phyloP scores from a whole-genome alignment of 2,329 filamentous ascomycete genomes.

The Leptographium radiaticola region DNA sequence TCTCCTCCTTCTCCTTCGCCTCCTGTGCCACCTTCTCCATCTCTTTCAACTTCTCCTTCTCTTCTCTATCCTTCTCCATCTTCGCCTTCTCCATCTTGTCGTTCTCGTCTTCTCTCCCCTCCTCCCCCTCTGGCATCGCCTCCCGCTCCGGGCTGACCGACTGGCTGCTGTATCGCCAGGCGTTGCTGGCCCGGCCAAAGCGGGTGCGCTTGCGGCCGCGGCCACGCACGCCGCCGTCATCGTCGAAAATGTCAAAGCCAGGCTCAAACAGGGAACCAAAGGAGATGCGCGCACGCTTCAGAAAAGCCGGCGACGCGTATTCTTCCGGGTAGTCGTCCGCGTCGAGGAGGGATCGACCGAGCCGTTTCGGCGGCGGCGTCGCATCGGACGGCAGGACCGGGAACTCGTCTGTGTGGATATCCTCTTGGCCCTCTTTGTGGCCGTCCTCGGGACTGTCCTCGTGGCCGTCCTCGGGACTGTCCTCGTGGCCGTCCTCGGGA shows the following conservation, averaged over 20 bases:
- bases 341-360: not conserved
- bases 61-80: not conserved
- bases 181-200: slow-evolving; percentile 50
- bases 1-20: too few relatives aligned
- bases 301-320: slow-evolving; percentile 68
- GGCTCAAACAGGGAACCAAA: slow-evolving; percentile 54
- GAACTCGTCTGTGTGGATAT: not conserved
- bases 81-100: too few relatives aligned
- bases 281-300: slow-evolving; percentile 57
- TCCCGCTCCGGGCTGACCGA: slow-evolving; percentile 56
- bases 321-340: slow-evolving; percentile 30
- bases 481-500: not conserved
- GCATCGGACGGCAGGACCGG: not conserved
- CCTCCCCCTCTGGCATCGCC: slow-evolving; percentile 6
- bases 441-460: not conserved
- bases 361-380: slow-evolving; percentile 7
- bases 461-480: not conserved
- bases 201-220: slow-evolving; percentile 57
- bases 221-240: slow-evolving; percentile 46
- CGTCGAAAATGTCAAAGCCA: slow-evolving; percentile 56
- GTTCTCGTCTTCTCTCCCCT: not conserved
- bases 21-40: too few relatives aligned
- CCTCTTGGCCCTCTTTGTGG: not conserved
- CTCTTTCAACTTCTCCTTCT: too few relatives aligned
- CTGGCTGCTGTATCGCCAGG: slow-evolving; percentile 63